These are phyloP conservation scores for Suillus weaverae DNA, from an alignment of 768 basidiomycete species.

Conservation along the genomic window DNA sequence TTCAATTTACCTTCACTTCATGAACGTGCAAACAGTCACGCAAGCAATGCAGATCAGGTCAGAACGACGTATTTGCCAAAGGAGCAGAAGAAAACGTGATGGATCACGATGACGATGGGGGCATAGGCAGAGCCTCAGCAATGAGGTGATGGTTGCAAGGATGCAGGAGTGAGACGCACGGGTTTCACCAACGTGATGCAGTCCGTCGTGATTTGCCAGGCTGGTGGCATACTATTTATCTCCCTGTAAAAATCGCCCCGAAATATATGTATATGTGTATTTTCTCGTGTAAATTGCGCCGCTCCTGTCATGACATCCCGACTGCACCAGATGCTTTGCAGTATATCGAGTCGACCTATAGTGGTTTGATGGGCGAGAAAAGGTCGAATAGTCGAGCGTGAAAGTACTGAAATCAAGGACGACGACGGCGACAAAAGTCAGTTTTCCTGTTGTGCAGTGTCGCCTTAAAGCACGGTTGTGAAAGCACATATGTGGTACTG, in stretches of 20 bases:
- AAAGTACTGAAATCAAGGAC: neutral
- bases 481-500: too few species aligned
- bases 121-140: neutral
- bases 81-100: neutral
- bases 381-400: neutral
- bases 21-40: neutral
- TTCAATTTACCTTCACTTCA: neutral
- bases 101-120: neutral
- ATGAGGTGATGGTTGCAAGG: neutral
- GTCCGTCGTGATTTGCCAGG: neutral
- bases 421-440: too few species aligned
- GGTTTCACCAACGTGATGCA: neutral
- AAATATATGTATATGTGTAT: too few species aligned
- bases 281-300: too few species aligned
- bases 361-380: neutral
- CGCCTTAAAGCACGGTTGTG: too few species aligned
- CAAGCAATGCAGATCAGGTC: neutral
- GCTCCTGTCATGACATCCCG: too few species aligned
- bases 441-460: too few species aligned
- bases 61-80: neutral
- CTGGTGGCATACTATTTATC: too few species aligned
- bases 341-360: neutral
- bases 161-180: neutral
- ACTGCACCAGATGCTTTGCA: neutral
- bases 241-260: too few species aligned